These are phyloP conservation scores for Clonostachys solani DNA, from an alignment of 2,329 filamentous ascomycete genomes.

Conservation along the genomic window DNA sequence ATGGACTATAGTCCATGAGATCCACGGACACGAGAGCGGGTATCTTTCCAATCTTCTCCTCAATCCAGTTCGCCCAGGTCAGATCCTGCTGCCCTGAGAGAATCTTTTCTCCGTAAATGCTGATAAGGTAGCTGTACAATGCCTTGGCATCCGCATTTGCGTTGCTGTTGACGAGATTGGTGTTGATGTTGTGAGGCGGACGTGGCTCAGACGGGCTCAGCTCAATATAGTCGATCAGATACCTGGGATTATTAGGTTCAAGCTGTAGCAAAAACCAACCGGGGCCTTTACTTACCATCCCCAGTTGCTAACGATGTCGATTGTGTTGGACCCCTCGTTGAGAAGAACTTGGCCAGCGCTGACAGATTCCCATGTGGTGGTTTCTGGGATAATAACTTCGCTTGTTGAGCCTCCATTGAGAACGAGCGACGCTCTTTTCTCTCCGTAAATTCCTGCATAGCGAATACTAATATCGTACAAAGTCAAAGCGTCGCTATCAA, in stretches of 20 bases:
- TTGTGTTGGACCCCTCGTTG: constrained; percentile 34
- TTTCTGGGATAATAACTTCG: constrained; percentile 33
- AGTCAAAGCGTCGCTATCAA: constrained; percentile 22
- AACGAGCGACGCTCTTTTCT: constrained; percentile 35
- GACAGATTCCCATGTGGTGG: constrained; percentile 27
- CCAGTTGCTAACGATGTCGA: constrained; percentile 41
- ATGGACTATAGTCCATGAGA: constrained; percentile 44
- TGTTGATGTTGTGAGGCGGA: constrained; percentile 30
- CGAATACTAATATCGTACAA: constrained; percentile 38
- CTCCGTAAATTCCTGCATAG: constrained; percentile 39
- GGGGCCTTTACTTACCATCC: constrained; percentile 28
- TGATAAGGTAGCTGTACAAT: constrained; percentile 33
- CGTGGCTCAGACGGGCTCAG: constrained; percentile 26
- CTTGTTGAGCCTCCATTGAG: constrained; percentile 35
- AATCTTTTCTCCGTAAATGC: constrained; percentile 39
- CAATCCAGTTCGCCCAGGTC: constrained; percentile 34
- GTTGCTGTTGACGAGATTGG: constrained; percentile 27
- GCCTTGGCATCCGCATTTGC: constrained; percentile 27
- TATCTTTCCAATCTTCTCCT: constrained; percentile 36
- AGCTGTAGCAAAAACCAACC: too few species aligned
- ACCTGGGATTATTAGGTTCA: constrained; percentile 10
- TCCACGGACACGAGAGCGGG: constrained; percentile 40
- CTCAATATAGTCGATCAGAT: constrained; percentile 37
- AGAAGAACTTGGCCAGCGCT: constrained; percentile 38
- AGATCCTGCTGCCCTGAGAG: constrained; percentile 44